Evolutionary conservation across 2,329 filamentous ascomycete genomes (phyloP), one percentile per base, ranked within the genome.

Genomic region (Aspergillus glaucus): DNA sequence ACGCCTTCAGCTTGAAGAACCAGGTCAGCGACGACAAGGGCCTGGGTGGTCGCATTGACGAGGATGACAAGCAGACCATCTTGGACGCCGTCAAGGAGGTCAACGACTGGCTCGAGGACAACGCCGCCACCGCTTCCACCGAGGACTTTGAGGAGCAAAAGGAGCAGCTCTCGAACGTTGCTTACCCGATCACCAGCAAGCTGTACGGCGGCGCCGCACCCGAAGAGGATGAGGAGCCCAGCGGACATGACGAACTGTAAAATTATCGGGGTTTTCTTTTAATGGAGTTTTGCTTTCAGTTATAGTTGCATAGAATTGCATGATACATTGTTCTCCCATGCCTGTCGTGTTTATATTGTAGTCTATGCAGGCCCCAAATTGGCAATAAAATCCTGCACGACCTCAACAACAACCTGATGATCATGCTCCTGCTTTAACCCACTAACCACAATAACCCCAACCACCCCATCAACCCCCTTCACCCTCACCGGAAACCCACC

Each of bases 121-220:
- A 96, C 76, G 88, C 82, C 59, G 83, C 86, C 59, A 86, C 86
- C 46, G 93, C 93, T 56, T 82, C 79, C 60, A 80, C 89, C 51
- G 92, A 96, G 78, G 93, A 97, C 79, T 96, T 97, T 64, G 91
- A 96, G 75, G 93, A 98, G 83, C 92, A 97, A 80, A 95, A 94
- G 81, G 92, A 98, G 87, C 96, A 96, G 82, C 82, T 98, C 61
- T 94, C 88, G 64, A 87, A 87, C 72, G 88, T 96, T 57, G 93
- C 93, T 47, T 96, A 97, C 79, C 93, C 93, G 61, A 98, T 98
- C 77, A 98, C 93, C 63, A 95, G 88, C 79, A 98, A 98, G 84
- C 81, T 96, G 66, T 96, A 96, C 79, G 76, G 78, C 79, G 83
- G 81, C 62, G 80, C 79, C 64, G 82, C 77, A 51, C 77, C 78